Base-by-base conservation (phyloP, 768 basidiomycete genomes). In the Cubamyces lactineus region DNA sequence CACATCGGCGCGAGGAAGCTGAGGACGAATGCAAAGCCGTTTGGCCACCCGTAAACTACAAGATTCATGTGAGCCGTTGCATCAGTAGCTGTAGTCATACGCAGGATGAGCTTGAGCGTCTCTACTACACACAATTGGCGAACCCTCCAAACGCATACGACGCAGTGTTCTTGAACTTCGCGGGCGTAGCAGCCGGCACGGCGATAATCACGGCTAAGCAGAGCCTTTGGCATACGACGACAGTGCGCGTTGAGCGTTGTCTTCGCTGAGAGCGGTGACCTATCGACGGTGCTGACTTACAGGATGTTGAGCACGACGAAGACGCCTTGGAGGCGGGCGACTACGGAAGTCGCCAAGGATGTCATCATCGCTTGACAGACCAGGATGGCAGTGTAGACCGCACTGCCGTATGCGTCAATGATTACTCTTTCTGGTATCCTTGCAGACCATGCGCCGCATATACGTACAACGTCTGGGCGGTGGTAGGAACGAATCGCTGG, bases 131-230 rank as follows among this genome's bases (percentile, higher is more conserved):
- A 87, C 87, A 69, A 61, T 89, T 88, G 39, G 79, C 74, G 59
- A 88, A 89, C 54, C 85, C 79, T 21, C 84, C 82, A 6, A 91
- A 77, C 0, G 86, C 88, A 58, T 82, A 87, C 23, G 78, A 78
- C 0, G 87, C 83, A 1, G 74, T 80, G 70, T 91, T 92, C 64
- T 75, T 82, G 53, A 84, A 79, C 49, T 84, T 80, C 19, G 73
- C 74, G 2, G 87, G 86, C 5, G 88, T 87, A 2, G 85, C 82
- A 21, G 77, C 82, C 1, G 89, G 89, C 2, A 92, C 77, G 9
- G 82, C 87, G 54, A 78, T 73, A 53, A 78, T 74, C 40, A 74
- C 62, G 1, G 71, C 76, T 8, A 74, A 57, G 39, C 69, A 71
- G 8, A 73, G 61, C 2, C 73, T 74, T 39, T n/a, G 3, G 19